These are phyloP conservation scores for Pancytospora philotis DNA, from an alignment of 371 early-diverging fungal species.

Conservation along the genomic window DNA sequence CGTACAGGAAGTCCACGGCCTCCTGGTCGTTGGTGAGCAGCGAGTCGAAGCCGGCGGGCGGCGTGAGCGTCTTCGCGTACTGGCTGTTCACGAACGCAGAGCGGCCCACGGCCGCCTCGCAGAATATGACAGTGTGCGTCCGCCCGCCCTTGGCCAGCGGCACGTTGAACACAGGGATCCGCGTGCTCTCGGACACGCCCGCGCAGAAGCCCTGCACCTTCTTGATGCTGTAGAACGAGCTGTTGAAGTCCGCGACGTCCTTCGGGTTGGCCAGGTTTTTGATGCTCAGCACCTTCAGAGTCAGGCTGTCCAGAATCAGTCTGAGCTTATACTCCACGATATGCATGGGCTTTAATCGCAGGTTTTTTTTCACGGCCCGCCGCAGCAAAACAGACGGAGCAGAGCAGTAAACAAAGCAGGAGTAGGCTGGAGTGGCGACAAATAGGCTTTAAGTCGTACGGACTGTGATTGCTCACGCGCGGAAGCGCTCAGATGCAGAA, in stretches of 20 bases:
- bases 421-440: no score
- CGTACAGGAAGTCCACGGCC: constrained; percentile 8
- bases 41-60: constrained; percentile 50
- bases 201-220: constrained; percentile 45
- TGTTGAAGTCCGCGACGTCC: constrained; percentile 35
- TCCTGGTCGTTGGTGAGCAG: constrained; percentile 39
- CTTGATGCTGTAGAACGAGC: constrained; percentile 47
- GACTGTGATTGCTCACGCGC: no score
- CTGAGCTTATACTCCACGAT: constrained; percentile 56
- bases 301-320: constrained; percentile 48
- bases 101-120: constrained; percentile 58
- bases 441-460: no score
- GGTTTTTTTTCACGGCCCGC: background rate
- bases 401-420: no score
- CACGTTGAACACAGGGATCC: constrained; percentile 52
- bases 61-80: constrained; percentile 48
- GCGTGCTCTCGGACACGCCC: constrained; percentile 11
- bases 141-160: constrained; percentile 38
- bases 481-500: no score
- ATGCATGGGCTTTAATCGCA: constrained; percentile 3
- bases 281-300: constrained; percentile 37
- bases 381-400: no score
- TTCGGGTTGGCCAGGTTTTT: constrained; percentile 39
- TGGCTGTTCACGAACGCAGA: constrained; percentile 51
- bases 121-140: constrained; percentile 54